These are phyloP conservation scores for Phytophthora nicotianae DNA, from an alignment of 352 stramenopile species.

Conservation along the genomic window DNA sequence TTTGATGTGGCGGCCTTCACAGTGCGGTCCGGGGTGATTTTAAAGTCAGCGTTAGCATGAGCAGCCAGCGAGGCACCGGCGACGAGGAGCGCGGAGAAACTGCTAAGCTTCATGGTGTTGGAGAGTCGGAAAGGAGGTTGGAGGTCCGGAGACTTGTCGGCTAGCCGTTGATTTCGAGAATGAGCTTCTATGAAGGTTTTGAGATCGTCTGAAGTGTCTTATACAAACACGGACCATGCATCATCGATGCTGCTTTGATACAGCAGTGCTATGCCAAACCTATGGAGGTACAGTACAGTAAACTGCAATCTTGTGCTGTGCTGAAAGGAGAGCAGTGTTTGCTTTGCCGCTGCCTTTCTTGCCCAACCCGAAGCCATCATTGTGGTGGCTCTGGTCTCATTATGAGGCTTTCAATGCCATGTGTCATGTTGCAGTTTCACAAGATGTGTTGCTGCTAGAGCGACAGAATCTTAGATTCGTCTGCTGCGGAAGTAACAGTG, in stretches of 20 bases:
- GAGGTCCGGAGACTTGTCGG: constrained; percentile 1
- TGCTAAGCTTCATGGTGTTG: constrained; percentile 21
- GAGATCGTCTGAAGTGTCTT: neutral
- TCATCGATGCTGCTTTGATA: too few relatives aligned
- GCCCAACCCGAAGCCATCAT: neutral
- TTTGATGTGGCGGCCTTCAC: constrained; percentile 15
- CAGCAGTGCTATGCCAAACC: neutral
- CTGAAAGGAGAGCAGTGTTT: neutral
- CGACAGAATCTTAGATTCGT: too few relatives aligned
- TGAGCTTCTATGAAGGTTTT: constrained; percentile 14
- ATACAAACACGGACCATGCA: neutral
- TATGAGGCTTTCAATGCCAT: neutral
- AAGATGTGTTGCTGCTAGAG: constrained; percentile 10
- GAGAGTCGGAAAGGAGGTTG: neutral
- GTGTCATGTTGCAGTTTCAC: constrained; percentile 8
- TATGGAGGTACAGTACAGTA: neutral
- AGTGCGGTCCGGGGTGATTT: constrained; percentile 6
- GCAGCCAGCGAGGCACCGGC: constrained; percentile 17
- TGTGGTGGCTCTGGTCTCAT: too few relatives aligned
- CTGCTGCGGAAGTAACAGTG: too few relatives aligned
- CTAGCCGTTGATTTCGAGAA: constrained; percentile 20
- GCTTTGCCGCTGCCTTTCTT: constrained; percentile 17
- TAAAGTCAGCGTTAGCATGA: constrained; percentile 23
- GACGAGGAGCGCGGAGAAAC: constrained; percentile 19
- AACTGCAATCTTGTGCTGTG: constrained; percentile 22